Base-by-base conservation (phyloP, 2,329 filamentous ascomycete species). In the Stachybotrys echinatus region DNA sequence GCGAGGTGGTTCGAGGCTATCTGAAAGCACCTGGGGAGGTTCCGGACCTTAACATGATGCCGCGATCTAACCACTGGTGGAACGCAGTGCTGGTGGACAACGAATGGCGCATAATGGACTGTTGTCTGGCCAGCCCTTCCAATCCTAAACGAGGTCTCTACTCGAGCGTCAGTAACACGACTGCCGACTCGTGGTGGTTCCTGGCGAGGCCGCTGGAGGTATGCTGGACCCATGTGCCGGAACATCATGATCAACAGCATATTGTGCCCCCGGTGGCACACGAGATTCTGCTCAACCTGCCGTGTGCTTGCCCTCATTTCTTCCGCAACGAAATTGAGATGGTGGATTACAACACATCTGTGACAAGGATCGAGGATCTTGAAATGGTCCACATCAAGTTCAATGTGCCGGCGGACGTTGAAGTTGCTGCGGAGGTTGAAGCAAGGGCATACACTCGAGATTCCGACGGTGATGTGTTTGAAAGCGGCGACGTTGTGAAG, bases 1-100 rank as follows among this genome's bases (percentile, higher is more conserved):
- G 89, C 34, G 92, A 97, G 64, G 78, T 95, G 19, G 83, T 99
- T 14, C 83, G 85, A 52, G 94, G 94, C 1, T 97, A 94, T 63
- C 81, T 99, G 50, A 99, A 99, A 66, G 78, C 81, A 1, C 94
- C 94, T 0, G 92, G 92, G 1, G 94, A 97, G 61, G 73, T 85
- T 7, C 75, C 87, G 2, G 92, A 97, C 59, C 75, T 91, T 42
- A 88, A 88, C 54, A 86, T 87, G 51, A 83, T 92, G 66, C 89
- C 89, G n/a, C 83, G 86, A 23, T 80, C 92, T 0, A 99, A 99
- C 62, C 94, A 99, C 70, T 97, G 88, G 84, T 99, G 94, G 94
- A 99, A 99, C 59, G 85, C 90, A 1, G 89, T 97, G 18, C 73
- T 96, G 34, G 85, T 96, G 8, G 94, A 99, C 66, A 87, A 88